These are phyloP conservation scores for Podila epigama DNA, from an alignment of 192 early-diverging fungal genomes.

Conservation along the genomic window DNA sequence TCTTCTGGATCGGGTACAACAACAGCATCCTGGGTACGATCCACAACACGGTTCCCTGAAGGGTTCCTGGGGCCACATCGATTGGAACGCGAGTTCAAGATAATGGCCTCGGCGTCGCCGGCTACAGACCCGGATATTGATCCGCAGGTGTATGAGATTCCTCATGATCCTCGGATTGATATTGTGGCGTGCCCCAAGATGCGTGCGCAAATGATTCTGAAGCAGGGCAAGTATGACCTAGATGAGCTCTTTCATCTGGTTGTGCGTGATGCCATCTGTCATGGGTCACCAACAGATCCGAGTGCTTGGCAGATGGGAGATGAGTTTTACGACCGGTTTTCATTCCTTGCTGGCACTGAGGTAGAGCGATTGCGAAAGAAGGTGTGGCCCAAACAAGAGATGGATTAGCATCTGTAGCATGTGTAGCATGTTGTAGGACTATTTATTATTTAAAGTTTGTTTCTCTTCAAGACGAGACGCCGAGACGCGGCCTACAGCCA, in stretches of 20 bases:
- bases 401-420: too few relatives aligned
- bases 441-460: too few relatives aligned
- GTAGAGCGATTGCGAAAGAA: slow-evolving; percentile 24
- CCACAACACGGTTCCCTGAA: slow-evolving; percentile 8
- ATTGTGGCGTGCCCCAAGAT: slow-evolving; percentile 48
- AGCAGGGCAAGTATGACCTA: slow-evolving; percentile 35
- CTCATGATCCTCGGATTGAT: slow-evolving; percentile 47
- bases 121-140: slow-evolving; percentile 26
- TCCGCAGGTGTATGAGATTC: slow-evolving; percentile 29
- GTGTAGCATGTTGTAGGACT: too few relatives aligned
- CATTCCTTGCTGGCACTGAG: slow-evolving; percentile 30
- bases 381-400: slow-evolving; percentile 27
- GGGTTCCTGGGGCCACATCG: slow-evolving; percentile 9
- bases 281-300: slow-evolving; percentile 34
- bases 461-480: too few relatives aligned
- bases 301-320: slow-evolving; percentile 45
- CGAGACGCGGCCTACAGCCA: too few relatives aligned
- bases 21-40: slow-evolving; percentile 1
- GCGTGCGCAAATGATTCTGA: slow-evolving; percentile 50
- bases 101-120: slow-evolving; percentile 1
- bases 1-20: neutral
- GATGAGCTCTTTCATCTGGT: slow-evolving; percentile 42
- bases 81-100: slow-evolving; percentile 17
- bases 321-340: slow-evolving; percentile 45
- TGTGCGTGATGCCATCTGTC: slow-evolving; percentile 39